A percentile compares a stretch with the other conserved stretches of the same genome.
phyloP scores from a whole-genome alignment of 2,329 filamentous ascomycete species.

The Knufia petricola region DNA sequence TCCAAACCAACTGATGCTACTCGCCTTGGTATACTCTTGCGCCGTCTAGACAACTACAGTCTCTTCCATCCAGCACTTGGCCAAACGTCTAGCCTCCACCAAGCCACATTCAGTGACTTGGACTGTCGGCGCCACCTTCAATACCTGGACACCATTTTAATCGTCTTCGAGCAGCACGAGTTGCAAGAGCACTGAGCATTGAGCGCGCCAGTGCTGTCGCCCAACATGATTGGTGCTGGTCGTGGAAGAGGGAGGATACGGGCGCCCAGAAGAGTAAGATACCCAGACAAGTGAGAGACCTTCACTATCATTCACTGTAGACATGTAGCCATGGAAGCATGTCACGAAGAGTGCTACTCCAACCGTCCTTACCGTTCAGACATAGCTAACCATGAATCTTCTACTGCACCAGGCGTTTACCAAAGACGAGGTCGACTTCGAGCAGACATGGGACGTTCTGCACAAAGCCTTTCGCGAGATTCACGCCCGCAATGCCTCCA shows the following conservation, averaged over 20 bases:
- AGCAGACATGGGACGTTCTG: conserved; percentile 72
- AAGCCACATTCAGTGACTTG: too few species aligned
- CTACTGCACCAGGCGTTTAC: conserved; percentile 40
- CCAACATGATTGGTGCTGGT: conserved; percentile 37
- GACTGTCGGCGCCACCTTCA: too few species aligned
- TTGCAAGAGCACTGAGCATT: background rate
- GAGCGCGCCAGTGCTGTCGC: conserved; percentile 3
- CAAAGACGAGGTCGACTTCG: conserved; percentile 64
- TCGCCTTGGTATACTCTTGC: too few species aligned
- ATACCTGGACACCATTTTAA: background rate
- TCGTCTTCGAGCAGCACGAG: background rate
- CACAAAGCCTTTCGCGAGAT: conserved; percentile 73
- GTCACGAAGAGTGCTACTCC: too few species aligned
- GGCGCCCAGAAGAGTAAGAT: conserved; percentile 56
- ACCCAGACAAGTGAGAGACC: background rate
- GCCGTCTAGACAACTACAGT: too few species aligned
- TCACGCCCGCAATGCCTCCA: conserved; percentile 81
- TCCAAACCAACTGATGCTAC: too few species aligned
- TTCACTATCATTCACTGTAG: background rate
- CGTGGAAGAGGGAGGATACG: conserved; percentile 49
- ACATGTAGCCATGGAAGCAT: too few species aligned
- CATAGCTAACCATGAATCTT: conserved; percentile 4
- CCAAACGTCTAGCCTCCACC: too few species aligned
- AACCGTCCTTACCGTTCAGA: conserved; percentile 7
- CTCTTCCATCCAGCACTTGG: too few species aligned